phyloP scores from a whole-genome alignment of 768 basidiomycete species.

The Serendipita sp. region DNA sequence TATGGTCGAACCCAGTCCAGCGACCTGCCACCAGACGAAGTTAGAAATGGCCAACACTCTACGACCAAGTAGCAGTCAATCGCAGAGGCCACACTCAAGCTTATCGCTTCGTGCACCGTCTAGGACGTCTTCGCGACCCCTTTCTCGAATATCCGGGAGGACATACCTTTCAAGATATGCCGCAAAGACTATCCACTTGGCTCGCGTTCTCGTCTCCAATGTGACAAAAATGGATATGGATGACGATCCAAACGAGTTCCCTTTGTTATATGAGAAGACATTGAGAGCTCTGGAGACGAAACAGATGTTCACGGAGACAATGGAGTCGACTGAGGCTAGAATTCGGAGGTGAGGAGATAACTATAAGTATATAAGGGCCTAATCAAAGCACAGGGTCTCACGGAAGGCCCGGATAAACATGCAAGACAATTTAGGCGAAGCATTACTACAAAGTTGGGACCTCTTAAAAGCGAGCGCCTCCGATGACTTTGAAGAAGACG shows the following conservation, averaged over 20 bases:
- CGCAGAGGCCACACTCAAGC: not conserved
- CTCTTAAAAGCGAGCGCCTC: constrained; percentile 35
- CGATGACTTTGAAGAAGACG: constrained; percentile 42
- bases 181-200: not conserved
- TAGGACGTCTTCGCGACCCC: not conserved
- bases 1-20: too few relatives aligned
- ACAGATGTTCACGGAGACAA: not conserved
- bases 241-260: not conserved
- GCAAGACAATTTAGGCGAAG: constrained; percentile 41
- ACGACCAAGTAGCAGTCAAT: not conserved
- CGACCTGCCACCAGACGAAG: not conserved
- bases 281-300: not conserved
- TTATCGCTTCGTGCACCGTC: not conserved
- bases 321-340: not conserved
- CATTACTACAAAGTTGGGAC: constrained; percentile 36
- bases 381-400: constrained; percentile 26
- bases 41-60: not conserved
- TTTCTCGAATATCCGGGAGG: not conserved
- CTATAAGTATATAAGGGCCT: not conserved
- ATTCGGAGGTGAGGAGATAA: not conserved
- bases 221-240: not conserved
- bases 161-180: not conserved
- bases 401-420: constrained; percentile 59
- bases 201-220: not conserved
- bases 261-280: not conserved